These are phyloP conservation scores for Chytriomyces sp. DNA, from an alignment of 192 early-diverging fungal genomes.

Conservation along the genomic window DNA sequence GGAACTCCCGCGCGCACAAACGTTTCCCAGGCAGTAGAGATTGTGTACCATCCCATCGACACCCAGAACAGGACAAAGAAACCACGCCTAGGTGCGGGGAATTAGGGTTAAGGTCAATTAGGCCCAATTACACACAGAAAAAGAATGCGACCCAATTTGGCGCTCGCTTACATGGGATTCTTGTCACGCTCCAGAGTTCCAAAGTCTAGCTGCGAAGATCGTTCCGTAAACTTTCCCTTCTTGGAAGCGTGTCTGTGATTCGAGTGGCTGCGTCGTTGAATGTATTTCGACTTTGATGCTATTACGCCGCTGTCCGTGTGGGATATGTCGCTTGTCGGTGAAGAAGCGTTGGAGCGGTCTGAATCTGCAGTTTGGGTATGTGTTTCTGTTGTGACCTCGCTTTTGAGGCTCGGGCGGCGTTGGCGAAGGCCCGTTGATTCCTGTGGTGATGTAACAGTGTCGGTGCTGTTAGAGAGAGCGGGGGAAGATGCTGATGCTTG, in stretches of 20 bases:
- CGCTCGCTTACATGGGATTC: constrained; percentile 14
- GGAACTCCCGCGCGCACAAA: constrained; percentile 60
- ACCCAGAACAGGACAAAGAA: constrained; percentile 87
- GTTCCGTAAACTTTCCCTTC: constrained; percentile 5
- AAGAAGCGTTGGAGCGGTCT: neutral
- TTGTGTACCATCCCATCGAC: constrained; percentile 70
- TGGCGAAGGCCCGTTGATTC: neutral
- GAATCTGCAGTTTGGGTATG: neutral
- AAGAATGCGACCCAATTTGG: neutral
- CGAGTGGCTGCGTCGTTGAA: neutral
- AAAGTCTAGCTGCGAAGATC: constrained; percentile 28
- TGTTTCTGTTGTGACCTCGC: neutral
- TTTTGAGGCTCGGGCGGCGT: neutral
- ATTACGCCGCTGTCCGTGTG: neutral
- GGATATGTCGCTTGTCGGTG: neutral
- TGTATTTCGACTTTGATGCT: neutral
- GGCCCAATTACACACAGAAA: constrained; percentile 21
- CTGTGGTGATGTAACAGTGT: neutral
- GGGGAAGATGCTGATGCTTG: no score
- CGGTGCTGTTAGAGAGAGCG: no score
- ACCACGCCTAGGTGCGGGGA: constrained; percentile 52
- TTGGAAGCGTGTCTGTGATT: neutral
- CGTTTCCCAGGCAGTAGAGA: constrained; percentile 64
- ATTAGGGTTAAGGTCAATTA: neutral
- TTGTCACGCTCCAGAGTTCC: neutral